Evolutionary conservation across 495 filamentous ascomycete species (phyloP), one percentile per base, ranked within the genome.

Genomic region (Neohortaea acidophila): DNA sequence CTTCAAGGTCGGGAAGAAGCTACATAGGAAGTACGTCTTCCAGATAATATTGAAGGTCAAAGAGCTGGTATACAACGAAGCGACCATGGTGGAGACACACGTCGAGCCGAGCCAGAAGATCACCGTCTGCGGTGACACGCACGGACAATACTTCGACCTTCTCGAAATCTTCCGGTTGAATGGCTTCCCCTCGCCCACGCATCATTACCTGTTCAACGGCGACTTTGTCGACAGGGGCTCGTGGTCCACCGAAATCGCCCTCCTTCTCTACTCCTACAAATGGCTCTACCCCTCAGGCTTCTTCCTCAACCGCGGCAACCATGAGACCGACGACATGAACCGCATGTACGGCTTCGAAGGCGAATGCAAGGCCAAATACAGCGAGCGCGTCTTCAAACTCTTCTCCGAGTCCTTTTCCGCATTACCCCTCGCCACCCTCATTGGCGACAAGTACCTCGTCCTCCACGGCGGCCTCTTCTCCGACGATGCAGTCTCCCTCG

Each of bases 301-400:
- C 62, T 99, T 92, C 75, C 66, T 99, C 43, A 99, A 99, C 68
- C 77, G 89, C 35, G 89, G 89, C 45, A 99, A 99, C 61, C 89
- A 99, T 64, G 89, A 99, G 62, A 96, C 89, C 42, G 89, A 99
- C 57, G 89, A 96, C 58, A 99, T 99, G 89, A 99, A 99, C 66
- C 75, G 82, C 55, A 86, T 89, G 19, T 96, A 99, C 54, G 89
- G 89, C 34, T 99, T 99, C 52, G 89, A 96, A 56, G 89, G 91
- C 52, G 89, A 99, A 55, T 96, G 91, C 62, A 84, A 83, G 56
- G 83, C 83, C 42, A 99, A 99, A 62, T 99, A 99, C 60, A 92
- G 77, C 59, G 89, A 99, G 58, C 73, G 79, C 36, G 73, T 81
- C 18, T 99, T 94, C 72, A 96, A 92, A 64, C 69, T 94, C 30